phyloP scores from a whole-genome alignment of 2,329 filamentous ascomycete genomes.

The Calonectria ilicicola region DNA sequence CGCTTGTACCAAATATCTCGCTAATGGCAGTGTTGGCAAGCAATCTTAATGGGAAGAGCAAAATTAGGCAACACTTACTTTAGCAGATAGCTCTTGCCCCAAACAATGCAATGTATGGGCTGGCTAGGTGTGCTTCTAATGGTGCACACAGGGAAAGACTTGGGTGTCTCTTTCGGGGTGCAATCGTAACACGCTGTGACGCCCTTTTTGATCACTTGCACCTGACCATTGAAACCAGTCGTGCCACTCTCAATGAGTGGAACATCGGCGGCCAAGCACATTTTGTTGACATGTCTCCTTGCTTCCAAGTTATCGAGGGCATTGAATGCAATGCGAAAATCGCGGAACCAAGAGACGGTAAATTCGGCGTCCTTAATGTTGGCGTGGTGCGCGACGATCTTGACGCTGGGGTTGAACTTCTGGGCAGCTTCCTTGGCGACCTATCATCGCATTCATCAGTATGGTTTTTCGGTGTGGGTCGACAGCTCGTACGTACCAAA shows the following conservation, averaged over 20 bases:
- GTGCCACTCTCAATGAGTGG: conserved; percentile 96
- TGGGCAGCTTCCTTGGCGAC: conserved; percentile 93
- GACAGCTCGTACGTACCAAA: conserved; percentile 68
- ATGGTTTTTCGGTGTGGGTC: conserved; percentile 9
- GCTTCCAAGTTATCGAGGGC: conserved; percentile 96
- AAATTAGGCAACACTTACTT: conserved; percentile 64
- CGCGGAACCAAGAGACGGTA: conserved; percentile 87
- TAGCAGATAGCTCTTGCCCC: conserved; percentile 96
- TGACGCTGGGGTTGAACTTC: conserved; percentile 89
- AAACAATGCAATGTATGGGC: conserved; percentile 98
- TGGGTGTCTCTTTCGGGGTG: conserved; percentile 87
- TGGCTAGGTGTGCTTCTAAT: conserved; percentile 97
- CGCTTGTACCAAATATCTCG: conserved; percentile 92
- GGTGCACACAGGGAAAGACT: conserved; percentile 95
- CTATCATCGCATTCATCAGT: conserved; percentile 56
- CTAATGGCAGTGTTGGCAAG: conserved; percentile 31
- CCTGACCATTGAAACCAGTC: conserved; percentile 97
- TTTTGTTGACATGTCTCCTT: conserved; percentile 93
- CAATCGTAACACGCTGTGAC: conserved; percentile 97
- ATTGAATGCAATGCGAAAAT: conserved; percentile 92
- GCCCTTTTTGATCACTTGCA: conserved; percentile 95
- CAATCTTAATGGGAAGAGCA: neutral
- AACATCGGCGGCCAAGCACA: conserved; percentile 93
- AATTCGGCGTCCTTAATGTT: conserved; percentile 95
- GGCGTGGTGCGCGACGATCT: conserved; percentile 88